These are phyloP conservation scores for Penicillium arizonense DNA, from an alignment of 495 filamentous ascomycete species.

Conservation along the genomic window DNA sequence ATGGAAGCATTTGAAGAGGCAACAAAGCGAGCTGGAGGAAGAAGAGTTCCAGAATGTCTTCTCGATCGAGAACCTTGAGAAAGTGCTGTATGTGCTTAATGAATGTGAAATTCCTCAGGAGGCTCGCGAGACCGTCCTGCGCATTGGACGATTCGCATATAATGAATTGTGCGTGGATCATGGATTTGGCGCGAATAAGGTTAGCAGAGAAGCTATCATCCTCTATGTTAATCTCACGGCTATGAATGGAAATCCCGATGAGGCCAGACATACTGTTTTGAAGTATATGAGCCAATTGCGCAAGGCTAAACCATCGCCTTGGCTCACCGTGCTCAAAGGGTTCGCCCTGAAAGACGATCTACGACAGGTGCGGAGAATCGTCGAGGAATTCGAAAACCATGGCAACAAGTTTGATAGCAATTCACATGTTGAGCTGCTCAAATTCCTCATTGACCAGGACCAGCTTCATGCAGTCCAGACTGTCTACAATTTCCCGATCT, in stretches of 20 bases:
- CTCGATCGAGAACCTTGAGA: conserved; percentile 50
- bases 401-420: conserved; percentile 33
- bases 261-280: conserved; percentile 53
- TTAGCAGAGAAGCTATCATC: conserved; percentile 42
- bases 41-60: conserved; percentile 40
- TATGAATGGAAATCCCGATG: conserved; percentile 55
- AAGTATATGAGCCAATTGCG: conserved; percentile 40
- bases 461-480: conserved; percentile 36
- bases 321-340: conserved; percentile 61
- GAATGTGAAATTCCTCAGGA: conserved; percentile 36
- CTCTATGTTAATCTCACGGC: conserved; percentile 55
- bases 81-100: conserved; percentile 37
- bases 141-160: conserved; percentile 57
- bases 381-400: conserved; percentile 26
- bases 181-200: conserved; percentile 34
- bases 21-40: conserved; percentile 34
- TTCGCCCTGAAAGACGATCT: conserved; percentile 61
- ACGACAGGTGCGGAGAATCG: conserved; percentile 39
- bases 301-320: conserved; percentile 41
- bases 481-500: conserved; percentile 58
- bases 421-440: conserved; percentile 38
- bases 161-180: conserved; percentile 47
- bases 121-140: conserved; percentile 34
- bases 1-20: conserved; percentile 54
- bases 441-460: conserved; percentile 36